Evolutionary conservation across 1,139 yeast genomes (phyloP), one percentile per base, ranked within the genome.

Genomic region (Geotrichum citri-aurantii): DNA sequence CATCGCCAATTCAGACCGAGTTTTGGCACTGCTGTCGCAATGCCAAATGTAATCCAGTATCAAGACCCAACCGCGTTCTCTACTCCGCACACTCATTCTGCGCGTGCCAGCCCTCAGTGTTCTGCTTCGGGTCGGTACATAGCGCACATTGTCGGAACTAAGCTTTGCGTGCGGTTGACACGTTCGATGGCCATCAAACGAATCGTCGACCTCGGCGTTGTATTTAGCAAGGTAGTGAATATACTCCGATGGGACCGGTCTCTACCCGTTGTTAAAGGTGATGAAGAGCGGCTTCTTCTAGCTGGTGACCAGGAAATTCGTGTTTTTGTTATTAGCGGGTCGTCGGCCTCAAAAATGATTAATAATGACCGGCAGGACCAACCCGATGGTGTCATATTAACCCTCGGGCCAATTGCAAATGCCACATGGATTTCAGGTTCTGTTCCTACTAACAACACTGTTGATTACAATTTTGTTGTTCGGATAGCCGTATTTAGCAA

Each of bases 361-460:
- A 27, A 48, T n/a, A 37, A 37, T n/a, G 21, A 6, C 21, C 44
- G 44, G 21, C 44, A 47, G 11, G 26, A n/a, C 5, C 24, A 47
- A 23, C 56, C 48, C n/a, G 56, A 53, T 21, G 56, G 56, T 23
- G 48, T 50, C 26, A 53, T 53, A 17, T 40, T 53, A 21, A 19
- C 48, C 10, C 12, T 44, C 10, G 58, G 54, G 4, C 49, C 48
- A 14, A 55, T 57, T n/a, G 48, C 52, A 3, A 42, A 57, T 29
- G 59, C 56, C 10, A 21, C 33, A n/a, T 57, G 59, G 59, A 44
- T 52, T 52, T 48, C 51, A 4, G 56, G 56, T 1, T 33, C 48
- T 14, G 26, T 53, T 24, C 56, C 56, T n/a, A 48, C 37, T 5
- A 37, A 53, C 17, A 44, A 17, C 11, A 31, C n/a, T 6, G 48